Evolutionary conservation across 257 asterid genomes (phyloP), one percentile per base, ranked within the genome.

Genomic region (Scutellaria galericulata): DNA sequence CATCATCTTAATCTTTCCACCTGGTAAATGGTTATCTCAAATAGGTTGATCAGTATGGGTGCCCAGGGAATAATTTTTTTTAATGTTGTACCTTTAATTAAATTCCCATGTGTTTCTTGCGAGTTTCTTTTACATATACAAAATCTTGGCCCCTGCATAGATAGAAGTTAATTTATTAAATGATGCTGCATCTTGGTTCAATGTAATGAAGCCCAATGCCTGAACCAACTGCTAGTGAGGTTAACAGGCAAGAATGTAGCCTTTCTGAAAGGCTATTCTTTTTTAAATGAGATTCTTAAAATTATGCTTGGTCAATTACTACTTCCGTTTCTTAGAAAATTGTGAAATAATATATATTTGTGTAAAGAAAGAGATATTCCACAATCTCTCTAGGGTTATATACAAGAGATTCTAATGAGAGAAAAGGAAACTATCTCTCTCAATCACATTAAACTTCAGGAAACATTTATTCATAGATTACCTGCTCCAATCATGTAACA

Each of bases 41-140:
- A n/a, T 76, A 24, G 54, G 24, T 62, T 27, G 47, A 31, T 74
- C 35, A 20, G 41, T 63, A 12, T 44, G 51, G 58, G 7, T 63
- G 24, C 54, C 40, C 60, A 14, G 39, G 11, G 9, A 51, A 61
- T 53, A 52, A 53, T 27, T 53, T n/a, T 3, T 72, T 47, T 51
- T 18, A 11, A 54, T 56, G 22, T 15, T 35, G 11, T 35, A 47
- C 9, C 9, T 18, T 18, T 18, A 18, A 18, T 18, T 18, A 0
- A 18, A 55, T 41, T 45, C 47, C 31, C 40, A 5, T 58, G 54
- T 41, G 37, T 51, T 41, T 44, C 44, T 64, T 54, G 41, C 31
- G 35, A 39, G 48, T 41, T 51, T 64, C 22, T 74, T 14, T 62
- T 14, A 24, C 56, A 41, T 54, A 24, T 7, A 50, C 63, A 72